These are phyloP conservation scores for Cryoendolithus antarcticus DNA, from an alignment of 2,329 filamentous ascomycete species.

Conservation along the genomic window DNA sequence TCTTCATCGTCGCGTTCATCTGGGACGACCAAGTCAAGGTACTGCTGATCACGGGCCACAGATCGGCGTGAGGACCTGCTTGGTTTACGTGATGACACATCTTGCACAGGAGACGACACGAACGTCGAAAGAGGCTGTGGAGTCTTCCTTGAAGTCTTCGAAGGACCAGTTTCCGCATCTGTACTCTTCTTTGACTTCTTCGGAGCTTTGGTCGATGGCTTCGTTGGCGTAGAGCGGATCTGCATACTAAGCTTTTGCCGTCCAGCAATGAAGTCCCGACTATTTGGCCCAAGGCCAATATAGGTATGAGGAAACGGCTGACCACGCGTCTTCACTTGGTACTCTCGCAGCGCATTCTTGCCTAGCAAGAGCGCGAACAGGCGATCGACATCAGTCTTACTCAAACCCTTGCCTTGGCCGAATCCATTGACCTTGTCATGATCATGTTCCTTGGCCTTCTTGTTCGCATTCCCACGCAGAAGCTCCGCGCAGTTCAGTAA, in stretches of 20 bases:
- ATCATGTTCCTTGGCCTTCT: slow-evolving; percentile 41
- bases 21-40: slow-evolving; percentile 22
- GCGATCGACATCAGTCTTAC: slow-evolving; percentile 66
- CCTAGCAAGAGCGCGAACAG: slow-evolving; percentile 66
- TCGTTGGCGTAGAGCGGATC: slow-evolving; percentile 29
- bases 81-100: slow-evolving; percentile 25
- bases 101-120: slow-evolving; percentile 50
- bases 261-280: slow-evolving; percentile 32
- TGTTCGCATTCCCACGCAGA: slow-evolving; percentile 57
- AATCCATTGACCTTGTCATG: slow-evolving; percentile 46
- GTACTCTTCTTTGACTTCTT: slow-evolving; percentile 15
- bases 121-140: slow-evolving; percentile 50
- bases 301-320: slow-evolving; percentile 44
- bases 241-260: slow-evolving; percentile 38
- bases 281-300: slow-evolving; percentile 18
- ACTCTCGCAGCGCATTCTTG: slow-evolving; percentile 61
- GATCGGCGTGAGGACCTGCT: too few species aligned
- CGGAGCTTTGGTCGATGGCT: too few species aligned
- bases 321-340: slow-evolving; percentile 16
- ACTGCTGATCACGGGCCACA: too few species aligned
- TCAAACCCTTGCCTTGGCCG: slow-evolving; percentile 57
- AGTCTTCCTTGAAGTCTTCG: slow-evolving; percentile 26
- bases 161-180: slow-evolving; percentile 8
- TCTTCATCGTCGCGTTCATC: slow-evolving; percentile 30
- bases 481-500: slow-evolving; percentile 74